Conservation (phyloP, 163 green algal genomes). For the Prototheca cutis region DNA sequence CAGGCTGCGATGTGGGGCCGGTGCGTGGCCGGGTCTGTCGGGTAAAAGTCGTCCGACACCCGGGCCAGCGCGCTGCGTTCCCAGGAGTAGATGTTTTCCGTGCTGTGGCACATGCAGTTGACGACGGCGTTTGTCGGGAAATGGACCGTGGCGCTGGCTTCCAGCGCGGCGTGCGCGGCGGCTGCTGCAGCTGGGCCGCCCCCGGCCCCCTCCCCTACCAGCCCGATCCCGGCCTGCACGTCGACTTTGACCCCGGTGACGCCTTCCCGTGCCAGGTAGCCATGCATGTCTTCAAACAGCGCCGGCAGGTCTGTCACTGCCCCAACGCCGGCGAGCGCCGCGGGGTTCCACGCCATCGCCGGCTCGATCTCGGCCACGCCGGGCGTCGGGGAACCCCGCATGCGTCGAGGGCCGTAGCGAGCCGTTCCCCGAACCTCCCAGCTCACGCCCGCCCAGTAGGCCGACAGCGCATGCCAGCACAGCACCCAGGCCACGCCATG, state of each 20-base stretch:
- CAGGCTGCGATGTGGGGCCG: conserved; percentile 78
- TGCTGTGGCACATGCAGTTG: conserved; percentile 99
- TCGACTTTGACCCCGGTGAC: conserved; percentile 96
- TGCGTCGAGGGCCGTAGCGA: conserved; percentile 29
- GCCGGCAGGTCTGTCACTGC: conserved; percentile 20
- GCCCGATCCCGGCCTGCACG: conserved; percentile 30
- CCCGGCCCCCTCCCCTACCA: conserved; percentile 55
- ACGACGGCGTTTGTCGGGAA: conserved; percentile 71
- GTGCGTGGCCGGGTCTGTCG: conserved; percentile 62
- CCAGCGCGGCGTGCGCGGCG: conserved; percentile 71
- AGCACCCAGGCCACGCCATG: conserved; percentile 64
- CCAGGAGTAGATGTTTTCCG: conserved; percentile 59
- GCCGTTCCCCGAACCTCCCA: not conserved
- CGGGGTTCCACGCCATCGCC: conserved; percentile 63
- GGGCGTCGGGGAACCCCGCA: conserved; percentile 37
- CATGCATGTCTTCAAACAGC: conserved; percentile 82
- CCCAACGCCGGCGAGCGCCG: conserved; percentile 21
- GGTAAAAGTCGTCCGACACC: conserved; percentile 88
- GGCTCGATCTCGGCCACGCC: conserved; percentile 67
- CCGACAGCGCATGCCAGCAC: conserved; percentile 84
- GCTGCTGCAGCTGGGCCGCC: not conserved
- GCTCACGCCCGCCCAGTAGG: conserved; percentile 85
- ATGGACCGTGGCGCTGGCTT: conserved; percentile 30
- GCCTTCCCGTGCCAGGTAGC: conserved; percentile 65
- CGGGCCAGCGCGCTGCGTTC: not conserved